Conservation (phyloP, 306 rosid genomes). For the Castanospermum australe region DNA sequence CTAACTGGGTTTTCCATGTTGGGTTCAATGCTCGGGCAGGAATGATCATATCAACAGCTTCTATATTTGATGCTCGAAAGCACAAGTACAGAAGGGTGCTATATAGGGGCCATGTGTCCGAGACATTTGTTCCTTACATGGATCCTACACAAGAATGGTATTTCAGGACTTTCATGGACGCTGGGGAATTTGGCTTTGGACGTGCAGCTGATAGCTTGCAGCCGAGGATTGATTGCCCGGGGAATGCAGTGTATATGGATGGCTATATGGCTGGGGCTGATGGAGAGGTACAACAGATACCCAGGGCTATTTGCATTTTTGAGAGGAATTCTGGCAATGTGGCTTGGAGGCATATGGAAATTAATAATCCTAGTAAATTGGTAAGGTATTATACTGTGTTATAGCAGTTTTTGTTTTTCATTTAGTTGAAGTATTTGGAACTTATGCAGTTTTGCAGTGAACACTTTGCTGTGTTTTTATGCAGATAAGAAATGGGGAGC, state of each 20-base stretch:
- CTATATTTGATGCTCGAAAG: constrained; percentile 57
- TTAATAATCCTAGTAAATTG: constrained; percentile 65
- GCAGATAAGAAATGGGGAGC: constrained; percentile 78
- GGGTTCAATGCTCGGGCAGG: constrained; percentile 88
- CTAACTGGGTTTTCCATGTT: constrained; percentile 72
- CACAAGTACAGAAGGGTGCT: constrained; percentile 53
- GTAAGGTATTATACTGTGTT: constrained; percentile 28
- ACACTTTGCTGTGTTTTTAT: not conserved
- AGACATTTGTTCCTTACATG: constrained; percentile 87
- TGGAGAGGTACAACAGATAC: constrained; percentile 61
- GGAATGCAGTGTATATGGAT: constrained; percentile 63
- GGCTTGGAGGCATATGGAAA: constrained; percentile 86
- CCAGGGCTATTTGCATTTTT: constrained; percentile 76
- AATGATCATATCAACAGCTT: constrained; percentile 70
- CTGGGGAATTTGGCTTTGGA: constrained; percentile 88
- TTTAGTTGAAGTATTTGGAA: not conserved
- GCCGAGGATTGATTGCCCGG: constrained; percentile 71
- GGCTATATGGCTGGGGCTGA: constrained; percentile 72
- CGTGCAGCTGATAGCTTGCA: constrained; percentile 69
- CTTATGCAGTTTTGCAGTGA: not conserved
- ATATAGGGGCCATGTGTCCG: constrained; percentile 89
- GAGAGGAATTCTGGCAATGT: constrained; percentile 66
- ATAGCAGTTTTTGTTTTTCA: not conserved
- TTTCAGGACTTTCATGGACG: constrained; percentile 83
- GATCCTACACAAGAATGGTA: constrained; percentile 85